phyloP scores from a whole-genome alignment of 2,329 filamentous ascomycete genomes.

The Aspergillus sp. region DNA sequence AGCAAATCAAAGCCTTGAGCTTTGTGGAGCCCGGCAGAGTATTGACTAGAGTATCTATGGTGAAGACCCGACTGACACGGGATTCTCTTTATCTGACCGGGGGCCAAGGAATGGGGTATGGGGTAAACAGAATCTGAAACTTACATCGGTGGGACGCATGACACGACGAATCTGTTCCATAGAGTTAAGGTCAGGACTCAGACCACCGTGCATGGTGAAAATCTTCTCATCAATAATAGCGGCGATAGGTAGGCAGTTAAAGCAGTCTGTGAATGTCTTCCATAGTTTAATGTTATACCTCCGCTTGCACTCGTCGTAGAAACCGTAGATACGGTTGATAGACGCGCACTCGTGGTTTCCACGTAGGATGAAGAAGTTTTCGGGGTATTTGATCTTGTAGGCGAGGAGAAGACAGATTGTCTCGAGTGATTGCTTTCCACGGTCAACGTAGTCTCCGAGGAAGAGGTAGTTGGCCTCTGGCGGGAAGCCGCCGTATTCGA shows the following conservation, averaged over 20 bases:
- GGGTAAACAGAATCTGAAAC: slow-evolving; percentile 40
- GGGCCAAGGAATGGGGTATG: not conserved
- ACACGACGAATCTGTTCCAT: slow-evolving; percentile 99
- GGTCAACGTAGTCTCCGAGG: slow-evolving; percentile 97
- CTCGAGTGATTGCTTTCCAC: slow-evolving; percentile 98
- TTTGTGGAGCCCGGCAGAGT: slow-evolving; percentile 25
- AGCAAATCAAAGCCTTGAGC: slow-evolving; percentile 41
- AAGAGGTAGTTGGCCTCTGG: slow-evolving; percentile 99
- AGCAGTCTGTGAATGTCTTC: slow-evolving; percentile 99
- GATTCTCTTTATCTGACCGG: not conserved
- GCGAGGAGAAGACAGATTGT: slow-evolving; percentile 95
- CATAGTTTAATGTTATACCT: slow-evolving; percentile 99
- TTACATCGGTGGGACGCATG: slow-evolving; percentile 97
- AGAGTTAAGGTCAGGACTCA: slow-evolving; percentile 95
- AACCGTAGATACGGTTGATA: slow-evolving; percentile 98
- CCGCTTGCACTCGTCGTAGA: slow-evolving; percentile 99
- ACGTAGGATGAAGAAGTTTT: slow-evolving; percentile 98
- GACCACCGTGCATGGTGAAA: slow-evolving; percentile 98
- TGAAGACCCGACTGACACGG: not conserved
- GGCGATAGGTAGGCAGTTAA: slow-evolving; percentile 97
- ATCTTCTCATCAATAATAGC: slow-evolving; percentile 99
- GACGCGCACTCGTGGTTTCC: slow-evolving; percentile 99
- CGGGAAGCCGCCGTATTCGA: slow-evolving; percentile 97
- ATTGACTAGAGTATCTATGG: slow-evolving; percentile 9
- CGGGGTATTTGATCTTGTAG: slow-evolving; percentile 99